Evolutionary conservation across 192 early-diverging fungal genomes (phyloP), one percentile per base, ranked within the genome.

Genomic region (Backusella circina): DNA sequence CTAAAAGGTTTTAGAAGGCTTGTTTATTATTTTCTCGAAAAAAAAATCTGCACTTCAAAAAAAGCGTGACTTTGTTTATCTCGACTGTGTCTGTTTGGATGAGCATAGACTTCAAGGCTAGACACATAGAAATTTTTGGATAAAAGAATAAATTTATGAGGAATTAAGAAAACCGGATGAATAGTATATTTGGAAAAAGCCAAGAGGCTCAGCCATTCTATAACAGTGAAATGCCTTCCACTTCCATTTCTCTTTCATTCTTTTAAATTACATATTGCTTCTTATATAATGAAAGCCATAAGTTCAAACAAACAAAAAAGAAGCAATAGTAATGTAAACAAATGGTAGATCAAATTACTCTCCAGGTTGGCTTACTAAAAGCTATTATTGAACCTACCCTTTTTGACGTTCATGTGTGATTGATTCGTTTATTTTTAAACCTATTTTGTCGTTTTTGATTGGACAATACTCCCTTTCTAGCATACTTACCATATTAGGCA

Each of bases 1-100:
- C 54, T 61, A 61, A 61, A 61, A 28, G 10, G 54, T 61, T 61
- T 61, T 61, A 26, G 54, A 61, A 61, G 54, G 54, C 54, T 61
- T 61, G 54, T 61, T 51, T 61, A 61, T 28, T 61, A 61, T n/a
- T 51, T 51, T 61, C 54, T 61, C 54, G 54, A 61, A 61, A 61
- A 61, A 61, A 61, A 61, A 61, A 57, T 57, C 51, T 57, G 51
- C 51, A 26, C 23, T 26, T 57, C 51, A 57, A 57, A 57, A 57
- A 57, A 57, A 57, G 23, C 23, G 51, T 57, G 51, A 57, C 51
- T 57, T 57, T 23, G 1, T 57, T 57, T 57, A 10, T 23, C 2
- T 16, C 44, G 44, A 47, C 39, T 7, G 33, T 5, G 5, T 35
- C 33, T 35, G 33, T 2, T 35, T 5, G 18, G 44, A n/a, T n/a